Percentiles rank a stretch among this genome's conserved stretches.
Evolutionary conservation across 2,329 filamentous ascomycete genomes (phyloP).

Genomic region (Alternaria ventricosa): DNA sequence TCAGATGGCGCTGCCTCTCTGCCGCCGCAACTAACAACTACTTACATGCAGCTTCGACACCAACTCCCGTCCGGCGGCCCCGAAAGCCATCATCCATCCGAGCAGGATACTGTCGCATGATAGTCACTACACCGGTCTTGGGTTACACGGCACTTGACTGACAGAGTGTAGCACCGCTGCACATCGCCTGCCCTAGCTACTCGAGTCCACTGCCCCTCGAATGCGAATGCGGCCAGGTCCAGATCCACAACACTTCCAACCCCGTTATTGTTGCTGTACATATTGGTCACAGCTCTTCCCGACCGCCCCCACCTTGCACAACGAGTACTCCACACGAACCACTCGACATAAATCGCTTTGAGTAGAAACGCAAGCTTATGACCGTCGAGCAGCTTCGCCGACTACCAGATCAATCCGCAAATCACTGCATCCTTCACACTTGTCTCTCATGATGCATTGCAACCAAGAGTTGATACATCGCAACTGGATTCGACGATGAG

Average conservation of each 20-base stretch:
- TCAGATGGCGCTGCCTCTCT: background rate
- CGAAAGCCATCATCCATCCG: background rate
- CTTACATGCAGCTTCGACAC: background rate
- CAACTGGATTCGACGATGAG: slow-evolving; percentile 26
- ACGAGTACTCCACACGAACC: background rate
- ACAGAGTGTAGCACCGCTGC: background rate
- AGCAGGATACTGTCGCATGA: background rate
- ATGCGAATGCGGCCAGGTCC: background rate
- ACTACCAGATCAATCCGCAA: background rate
- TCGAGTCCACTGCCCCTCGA: background rate
- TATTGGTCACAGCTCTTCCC: background rate
- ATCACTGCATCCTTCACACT: background rate
- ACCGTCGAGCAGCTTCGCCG: background rate
- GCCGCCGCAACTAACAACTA: background rate
- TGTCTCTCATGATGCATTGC: slow-evolving; percentile 13
- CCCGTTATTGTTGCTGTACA: background rate
- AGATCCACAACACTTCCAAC: background rate
- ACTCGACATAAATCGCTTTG: background rate
- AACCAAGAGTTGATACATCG: slow-evolving; percentile 18
- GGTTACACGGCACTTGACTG: background rate
- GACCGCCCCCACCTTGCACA: background rate
- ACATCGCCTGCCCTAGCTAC: background rate
- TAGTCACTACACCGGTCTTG: background rate
- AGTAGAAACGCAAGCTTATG: background rate
- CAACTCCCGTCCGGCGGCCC: background rate